phyloP scores from a whole-genome alignment of 2,329 filamentous ascomycete genomes.

The Botrytis fragariae region DNA sequence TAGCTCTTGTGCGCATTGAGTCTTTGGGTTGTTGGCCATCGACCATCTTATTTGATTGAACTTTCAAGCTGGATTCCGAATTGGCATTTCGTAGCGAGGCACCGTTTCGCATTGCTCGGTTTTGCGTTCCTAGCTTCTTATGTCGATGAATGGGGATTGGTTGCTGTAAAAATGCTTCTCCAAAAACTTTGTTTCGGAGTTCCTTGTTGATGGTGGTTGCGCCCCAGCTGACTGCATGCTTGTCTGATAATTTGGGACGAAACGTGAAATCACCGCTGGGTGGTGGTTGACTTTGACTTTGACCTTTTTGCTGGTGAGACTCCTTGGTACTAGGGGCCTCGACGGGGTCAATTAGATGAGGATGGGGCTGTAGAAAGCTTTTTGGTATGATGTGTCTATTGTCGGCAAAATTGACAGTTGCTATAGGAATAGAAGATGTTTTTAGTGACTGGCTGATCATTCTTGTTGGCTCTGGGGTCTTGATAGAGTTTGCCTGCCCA shows the following conservation, averaged over 20 bases:
- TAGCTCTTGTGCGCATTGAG: conserved; percentile 38
- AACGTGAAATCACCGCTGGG: conserved; percentile 25
- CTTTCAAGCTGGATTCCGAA: conserved; percentile 38
- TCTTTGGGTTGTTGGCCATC: conserved; percentile 45
- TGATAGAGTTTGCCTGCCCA: conserved; percentile 25
- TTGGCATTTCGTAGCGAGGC: conserved; percentile 39
- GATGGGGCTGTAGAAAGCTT: conserved; percentile 66
- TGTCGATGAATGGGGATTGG: conserved; percentile 78
- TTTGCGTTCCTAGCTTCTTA: conserved; percentile 60
- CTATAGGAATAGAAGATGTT: conserved; percentile 62
- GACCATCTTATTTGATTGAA: conserved; percentile 24
- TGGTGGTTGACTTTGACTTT: conserved; percentile 27
- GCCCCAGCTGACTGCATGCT: conserved; percentile 53
- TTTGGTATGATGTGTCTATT: conserved; percentile 91
- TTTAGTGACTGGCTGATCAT: conserved; percentile 74
- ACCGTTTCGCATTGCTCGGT: conserved; percentile 58
- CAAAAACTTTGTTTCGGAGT: conserved; percentile 66
- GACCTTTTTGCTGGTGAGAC: conserved; percentile 33
- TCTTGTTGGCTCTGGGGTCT: conserved; percentile 41
- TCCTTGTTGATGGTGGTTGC: conserved; percentile 80
- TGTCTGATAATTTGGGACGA: conserved; percentile 51
- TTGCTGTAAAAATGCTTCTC: conserved; percentile 85
- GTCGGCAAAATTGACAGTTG: conserved; percentile 90
- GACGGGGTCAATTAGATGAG: conserved; percentile 41
- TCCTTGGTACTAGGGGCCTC: conserved; percentile 30